Base-by-base conservation (phyloP, 305 asterid species). In the Solanum aculeatissimum region DNA sequence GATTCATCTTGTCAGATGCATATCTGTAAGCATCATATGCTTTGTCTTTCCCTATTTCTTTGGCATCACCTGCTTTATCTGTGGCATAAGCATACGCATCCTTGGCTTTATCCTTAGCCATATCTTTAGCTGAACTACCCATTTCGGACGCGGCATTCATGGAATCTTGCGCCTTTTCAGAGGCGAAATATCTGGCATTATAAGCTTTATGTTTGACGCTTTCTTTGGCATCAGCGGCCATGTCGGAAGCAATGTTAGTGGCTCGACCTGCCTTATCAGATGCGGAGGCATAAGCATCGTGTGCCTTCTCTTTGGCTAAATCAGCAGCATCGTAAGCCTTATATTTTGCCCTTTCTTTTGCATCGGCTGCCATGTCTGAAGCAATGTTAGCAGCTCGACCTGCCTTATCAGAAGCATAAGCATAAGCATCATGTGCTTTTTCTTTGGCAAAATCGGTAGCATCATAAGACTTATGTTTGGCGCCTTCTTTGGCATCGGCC, bases 301-400 rank as follows among this genome's bases (percentile, higher is more conserved):
- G 63, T 9, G 62, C 63, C 38, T 75, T 75, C 16, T 49, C 45
- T 49, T 32, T 83, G 83, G 40, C 84, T 40, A 81, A 71, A 23
- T 79, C 84, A 19, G 80, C 60, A 0, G 87, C 89, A 47, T 84
- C 84, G 6, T 66, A 40, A 18, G 84, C 86, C n/a, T 23, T 80
- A 49, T 75, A 82, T 80, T 70, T 63, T 2, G 78, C 82, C 19
- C 16, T 62, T 53, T 83, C 87, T 77, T 80, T 85, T 2, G 89
- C 85, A 11, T 83, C 68, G 35, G 27, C 18, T 3, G 88, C 87
- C 71, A 82, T 62, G 19, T 85, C 86, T 14, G 86, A 83, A 38
- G 90, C 91, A 55, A 15, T 6, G 16, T 87, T 27, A 85, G 49
- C 84, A 10, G 90, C 88, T 40, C 4, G 32, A 6, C 77, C 84